Conservation (phyloP, 2,329 filamentous ascomycete species). For the Lasiodiplodia hormozganensis region DNA sequence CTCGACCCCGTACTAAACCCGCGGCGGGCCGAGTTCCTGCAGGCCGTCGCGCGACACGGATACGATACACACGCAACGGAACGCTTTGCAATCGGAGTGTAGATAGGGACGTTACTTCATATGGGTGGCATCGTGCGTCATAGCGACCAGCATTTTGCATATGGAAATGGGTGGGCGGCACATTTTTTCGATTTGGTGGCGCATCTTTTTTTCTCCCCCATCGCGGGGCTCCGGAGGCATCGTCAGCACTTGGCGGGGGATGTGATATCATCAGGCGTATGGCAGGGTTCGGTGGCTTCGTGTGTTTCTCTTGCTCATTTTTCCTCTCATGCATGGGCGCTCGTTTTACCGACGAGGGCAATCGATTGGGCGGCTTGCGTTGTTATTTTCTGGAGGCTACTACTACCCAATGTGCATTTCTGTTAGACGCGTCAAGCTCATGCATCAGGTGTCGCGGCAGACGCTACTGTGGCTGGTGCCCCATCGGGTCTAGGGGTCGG, state of each 20-base stretch:
- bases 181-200: conserved; percentile 17
- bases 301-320: not conserved
- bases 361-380: conserved; percentile 13
- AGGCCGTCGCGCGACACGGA: conserved; percentile 9
- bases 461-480: conserved; percentile 18
- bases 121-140: conserved; percentile 17
- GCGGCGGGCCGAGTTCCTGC: not conserved
- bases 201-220: conserved; percentile 11
- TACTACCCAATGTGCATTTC: conserved; percentile 4
- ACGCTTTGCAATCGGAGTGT: conserved; percentile 8
- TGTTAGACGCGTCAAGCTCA: conserved; percentile 5
- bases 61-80: conserved; percentile 11
- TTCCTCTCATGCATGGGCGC: conserved; percentile 2
- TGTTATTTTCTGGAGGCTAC: conserved; percentile 3
- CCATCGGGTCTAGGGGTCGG: conserved; percentile 7
- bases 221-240: conserved; percentile 17
- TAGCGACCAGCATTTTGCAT: conserved; percentile 28
- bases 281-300: conserved; percentile 7
- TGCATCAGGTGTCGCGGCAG: conserved; percentile 13
- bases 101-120: conserved; percentile 10
- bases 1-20: conserved; percentile 4
- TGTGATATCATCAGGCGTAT: conserved; percentile 29
- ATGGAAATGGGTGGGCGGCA: conserved; percentile 24
- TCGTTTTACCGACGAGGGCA: conserved; percentile 13
- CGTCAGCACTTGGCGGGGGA: conserved; percentile 13